Conservation (phyloP, 441 rosid genomes). For the Adansonia grandidieri region DNA sequence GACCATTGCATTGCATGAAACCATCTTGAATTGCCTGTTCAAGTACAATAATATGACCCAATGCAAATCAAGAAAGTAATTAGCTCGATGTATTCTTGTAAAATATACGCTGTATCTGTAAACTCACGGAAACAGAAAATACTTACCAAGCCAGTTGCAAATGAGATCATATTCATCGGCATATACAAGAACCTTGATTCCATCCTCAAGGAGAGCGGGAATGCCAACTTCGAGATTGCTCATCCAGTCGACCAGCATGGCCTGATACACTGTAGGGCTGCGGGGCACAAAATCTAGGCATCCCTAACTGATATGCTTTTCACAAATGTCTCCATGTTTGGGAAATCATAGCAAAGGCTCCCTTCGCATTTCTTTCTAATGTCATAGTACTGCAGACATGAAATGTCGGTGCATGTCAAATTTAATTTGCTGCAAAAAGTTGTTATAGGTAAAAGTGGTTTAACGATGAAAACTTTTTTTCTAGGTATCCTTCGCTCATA, state of each 20-base stretch:
- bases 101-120: neutral
- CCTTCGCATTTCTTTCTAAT: conserved; percentile 89
- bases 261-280: conserved; percentile 61
- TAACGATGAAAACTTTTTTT: neutral
- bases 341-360: conserved; percentile 90
- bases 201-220: conserved; percentile 89
- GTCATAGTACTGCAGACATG: conserved; percentile 77
- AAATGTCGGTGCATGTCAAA: neutral
- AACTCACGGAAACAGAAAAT: neutral
- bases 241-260: conserved; percentile 93
- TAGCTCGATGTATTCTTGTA: neutral
- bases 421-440: neutral
- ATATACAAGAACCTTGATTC: conserved; percentile 80
- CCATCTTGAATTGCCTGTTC: conserved; percentile 96
- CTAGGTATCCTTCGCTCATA: neutral
- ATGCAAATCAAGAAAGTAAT: neutral
- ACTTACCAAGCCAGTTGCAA: conserved; percentile 96
- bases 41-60: conserved; percentile 17
- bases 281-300: conserved; percentile 76
- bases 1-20: conserved; percentile 98
- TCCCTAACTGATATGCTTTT: conserved; percentile 66
- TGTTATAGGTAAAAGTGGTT: neutral
- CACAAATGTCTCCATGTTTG: conserved; percentile 87
- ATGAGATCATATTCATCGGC: conserved; percentile 98
- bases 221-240: conserved; percentile 88